Conservation (phyloP, 1,284 basidiomycete species). For the Blastosporella zonata region DNA sequence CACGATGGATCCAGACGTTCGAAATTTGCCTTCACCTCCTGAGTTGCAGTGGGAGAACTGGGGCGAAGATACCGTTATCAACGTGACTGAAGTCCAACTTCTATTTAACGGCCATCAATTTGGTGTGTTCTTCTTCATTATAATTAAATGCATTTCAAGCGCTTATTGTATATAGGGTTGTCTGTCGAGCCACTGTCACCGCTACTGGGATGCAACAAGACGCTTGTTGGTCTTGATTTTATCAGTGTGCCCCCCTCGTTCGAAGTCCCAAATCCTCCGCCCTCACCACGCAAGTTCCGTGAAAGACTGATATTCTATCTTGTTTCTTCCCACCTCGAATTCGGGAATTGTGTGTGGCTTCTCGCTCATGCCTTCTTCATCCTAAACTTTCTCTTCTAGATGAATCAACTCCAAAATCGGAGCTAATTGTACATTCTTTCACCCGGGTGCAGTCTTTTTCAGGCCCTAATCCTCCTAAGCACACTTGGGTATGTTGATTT, state of each 20-base stretch:
- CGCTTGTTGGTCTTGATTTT: slow-evolving; percentile 45
- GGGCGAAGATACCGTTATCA: slow-evolving; percentile 60
- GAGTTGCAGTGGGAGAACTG: slow-evolving; percentile 51
- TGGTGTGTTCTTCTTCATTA: slow-evolving; percentile 30
- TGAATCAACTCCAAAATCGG: slow-evolving; percentile 46
- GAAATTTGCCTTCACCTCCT: slow-evolving; percentile 33
- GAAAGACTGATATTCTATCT: slow-evolving; percentile 42
- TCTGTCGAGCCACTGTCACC: slow-evolving; percentile 45
- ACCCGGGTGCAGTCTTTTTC: slow-evolving; percentile 23
- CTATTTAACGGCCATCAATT: slow-evolving; percentile 42
- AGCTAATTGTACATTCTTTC: slow-evolving; percentile 40
- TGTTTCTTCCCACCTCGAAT: slow-evolving; percentile 52
- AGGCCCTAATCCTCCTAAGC: slow-evolving; percentile 16
- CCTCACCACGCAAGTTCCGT: slow-evolving; percentile 21
- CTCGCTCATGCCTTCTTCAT: slow-evolving; percentile 6
- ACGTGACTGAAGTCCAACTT: slow-evolving; percentile 59
- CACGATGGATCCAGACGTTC: slow-evolving; percentile 44
- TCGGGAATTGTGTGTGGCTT: slow-evolving; percentile 52
- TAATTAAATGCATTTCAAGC: slow-evolving; percentile 3
- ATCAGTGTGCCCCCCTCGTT: slow-evolving; percentile 30
- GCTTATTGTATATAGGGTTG: slow-evolving; percentile 29
- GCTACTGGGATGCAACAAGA: slow-evolving; percentile 32
- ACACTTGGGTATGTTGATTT: slow-evolving; percentile 19
- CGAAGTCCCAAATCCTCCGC: slow-evolving; percentile 13
- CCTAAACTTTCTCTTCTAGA: slow-evolving; percentile 32